phyloP scores from a whole-genome alignment of 139 green algal genomes.

The Limnomonas spitsbergensis region DNA sequence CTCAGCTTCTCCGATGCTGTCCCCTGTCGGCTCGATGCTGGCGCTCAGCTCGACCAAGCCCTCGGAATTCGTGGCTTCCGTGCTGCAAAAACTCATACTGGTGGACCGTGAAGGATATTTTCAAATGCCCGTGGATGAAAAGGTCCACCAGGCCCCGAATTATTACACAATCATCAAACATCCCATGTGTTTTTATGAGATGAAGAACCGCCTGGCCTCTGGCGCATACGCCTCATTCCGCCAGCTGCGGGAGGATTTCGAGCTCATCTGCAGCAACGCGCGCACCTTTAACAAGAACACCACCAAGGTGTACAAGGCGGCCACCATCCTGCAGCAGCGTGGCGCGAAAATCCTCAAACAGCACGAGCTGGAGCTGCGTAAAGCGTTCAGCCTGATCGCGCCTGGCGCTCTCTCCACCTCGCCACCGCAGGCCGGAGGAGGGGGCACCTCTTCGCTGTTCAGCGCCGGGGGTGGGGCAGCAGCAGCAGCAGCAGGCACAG shows the following conservation, averaged over 20 bases:
- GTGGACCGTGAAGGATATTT: constrained; percentile 35
- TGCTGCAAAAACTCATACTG: constrained; percentile 43
- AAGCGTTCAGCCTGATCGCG: constrained; percentile 41
- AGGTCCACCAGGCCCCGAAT: constrained; percentile 32
- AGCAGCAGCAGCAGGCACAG: not conserved
- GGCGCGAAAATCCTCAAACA: constrained; percentile 39
- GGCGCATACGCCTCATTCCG: constrained; percentile 19
- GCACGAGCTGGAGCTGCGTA: constrained; percentile 43
- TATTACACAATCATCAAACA: constrained; percentile 33
- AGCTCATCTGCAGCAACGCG: constrained; percentile 49
- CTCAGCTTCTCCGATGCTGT: not conserved
- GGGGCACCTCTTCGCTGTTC: no score
- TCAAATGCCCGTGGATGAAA: constrained; percentile 43
- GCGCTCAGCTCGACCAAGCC: not conserved
- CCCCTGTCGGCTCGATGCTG: not conserved
- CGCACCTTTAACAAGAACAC: constrained; percentile 49
- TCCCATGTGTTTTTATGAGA: constrained; percentile 35
- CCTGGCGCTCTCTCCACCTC: constrained; percentile 6
- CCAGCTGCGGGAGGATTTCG: constrained; percentile 28
- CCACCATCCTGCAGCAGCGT: constrained; percentile 39
- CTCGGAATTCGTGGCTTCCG: not conserved
- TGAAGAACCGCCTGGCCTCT: constrained; percentile 19
- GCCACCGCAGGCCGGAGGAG: not conserved
- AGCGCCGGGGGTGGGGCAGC: not conserved
- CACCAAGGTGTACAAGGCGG: constrained; percentile 47